phyloP scores from a whole-genome alignment of 768 basidiomycete genomes.

The Leucocoprinus leucothites region DNA sequence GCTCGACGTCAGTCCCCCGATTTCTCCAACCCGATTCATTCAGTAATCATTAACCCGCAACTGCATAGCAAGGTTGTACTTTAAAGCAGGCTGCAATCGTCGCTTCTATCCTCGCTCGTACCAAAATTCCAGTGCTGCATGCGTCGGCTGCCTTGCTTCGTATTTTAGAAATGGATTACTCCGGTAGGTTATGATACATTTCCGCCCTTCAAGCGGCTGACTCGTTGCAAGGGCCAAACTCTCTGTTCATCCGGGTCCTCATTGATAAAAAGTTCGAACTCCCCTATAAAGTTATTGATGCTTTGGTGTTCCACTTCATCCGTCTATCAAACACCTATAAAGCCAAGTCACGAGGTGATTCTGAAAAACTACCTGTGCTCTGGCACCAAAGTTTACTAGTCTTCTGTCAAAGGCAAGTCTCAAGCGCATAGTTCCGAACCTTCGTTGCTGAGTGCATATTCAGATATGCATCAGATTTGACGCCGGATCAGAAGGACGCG shows the following conservation, averaged over 20 bases:
- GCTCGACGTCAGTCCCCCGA: constrained; percentile 63
- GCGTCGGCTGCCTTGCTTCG: constrained; percentile 93
- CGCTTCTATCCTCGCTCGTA: constrained; percentile 85
- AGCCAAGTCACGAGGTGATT: constrained; percentile 63
- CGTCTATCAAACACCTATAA: constrained; percentile 91
- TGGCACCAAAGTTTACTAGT: constrained; percentile 98
- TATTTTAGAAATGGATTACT: constrained; percentile 95
- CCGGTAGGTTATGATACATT: constrained; percentile 44
- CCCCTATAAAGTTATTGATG: constrained; percentile 97
- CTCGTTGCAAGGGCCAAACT: constrained; percentile 68
- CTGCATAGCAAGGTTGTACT: constrained; percentile 64
- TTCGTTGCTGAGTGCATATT: background rate
- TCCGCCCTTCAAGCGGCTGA: constrained; percentile 1
- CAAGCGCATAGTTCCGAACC: background rate
- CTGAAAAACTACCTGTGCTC: constrained; percentile 87
- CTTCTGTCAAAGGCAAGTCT: constrained; percentile 80
- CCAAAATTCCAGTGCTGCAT: constrained; percentile 94
- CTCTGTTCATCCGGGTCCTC: constrained; percentile 93
- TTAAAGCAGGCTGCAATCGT: constrained; percentile 94
- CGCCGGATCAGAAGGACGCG: constrained; percentile 96
- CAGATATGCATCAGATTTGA: constrained; percentile 92
- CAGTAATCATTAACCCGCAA: background rate
- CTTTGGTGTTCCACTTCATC: constrained; percentile 97
- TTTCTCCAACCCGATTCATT: background rate
- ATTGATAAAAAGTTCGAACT: constrained; percentile 98